Base-by-base conservation (phyloP, 139 green algal species). In the Chlamydomonas schloesseri region DNA sequence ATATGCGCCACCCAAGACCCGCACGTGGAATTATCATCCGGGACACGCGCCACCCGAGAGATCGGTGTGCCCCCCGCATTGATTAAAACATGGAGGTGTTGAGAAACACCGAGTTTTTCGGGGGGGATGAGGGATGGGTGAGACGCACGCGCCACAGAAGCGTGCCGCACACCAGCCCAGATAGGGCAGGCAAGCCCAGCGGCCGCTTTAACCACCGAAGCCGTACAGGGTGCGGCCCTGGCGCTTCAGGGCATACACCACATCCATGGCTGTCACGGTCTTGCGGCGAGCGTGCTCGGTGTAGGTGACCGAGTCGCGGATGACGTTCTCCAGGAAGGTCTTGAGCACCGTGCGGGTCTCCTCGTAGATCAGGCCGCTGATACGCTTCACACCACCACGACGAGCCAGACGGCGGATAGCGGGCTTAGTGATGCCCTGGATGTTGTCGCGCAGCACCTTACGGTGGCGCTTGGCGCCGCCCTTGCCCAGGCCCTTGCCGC, bases 231-330 rank as follows among this genome's bases (percentile, higher is more conserved):
- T 84, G 65, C 78, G 78, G 78, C 78, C 78, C 78, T 84, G 78
- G 37, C 78, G 78, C 78, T 84, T 84, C 88, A 99, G 96, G 13
- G 97, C 96, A 86, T 98, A 99, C 8, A 98, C 97, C 8, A 99
- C 96, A 84, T 99, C 97, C 91, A 98, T 97, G 57, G 97, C 97
- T 37, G 97, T 98, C 42, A 99, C 97, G 24, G 97, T 99, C 96
- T 99, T 99, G 85, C 97, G 93, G 77, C 96, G 92, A 62, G 96
- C 97, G 94, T 99, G 97, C 95, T 99, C 97, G 55, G 97, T 98
- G 95, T 99, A 99, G 89, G 97, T 99, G n/a, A 99, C 97, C 33
- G 96, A 95, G 87, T 99, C 97, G 74, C 97, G 93, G 88, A 97
- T 96, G 36, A 98, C 96, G 89, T 97, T 98, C 93, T 98, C 96